Conservation (phyloP, 257 asterid species). For the Coffea eugenioides region DNA sequence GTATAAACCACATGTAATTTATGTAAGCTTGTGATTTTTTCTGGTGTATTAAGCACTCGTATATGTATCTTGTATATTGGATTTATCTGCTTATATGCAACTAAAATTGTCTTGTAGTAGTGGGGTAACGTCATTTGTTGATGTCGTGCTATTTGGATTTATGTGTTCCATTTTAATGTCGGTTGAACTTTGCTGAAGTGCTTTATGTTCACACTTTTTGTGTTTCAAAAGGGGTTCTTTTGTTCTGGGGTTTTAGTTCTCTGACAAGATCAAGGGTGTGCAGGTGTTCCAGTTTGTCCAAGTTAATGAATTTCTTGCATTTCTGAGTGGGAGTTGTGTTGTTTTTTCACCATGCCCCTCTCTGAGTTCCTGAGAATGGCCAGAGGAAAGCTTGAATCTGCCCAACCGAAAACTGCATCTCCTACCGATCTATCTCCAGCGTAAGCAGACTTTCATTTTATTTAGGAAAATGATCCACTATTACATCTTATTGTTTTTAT, state of each 20-base stretch:
- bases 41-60: background rate
- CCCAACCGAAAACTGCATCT: slow-evolving; percentile 32
- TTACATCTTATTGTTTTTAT: background rate
- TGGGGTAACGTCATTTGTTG: slow-evolving; percentile 16
- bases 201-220: slow-evolving; percentile 12
- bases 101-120: slow-evolving; percentile 23
- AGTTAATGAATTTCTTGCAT: slow-evolving; percentile 11
- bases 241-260: background rate
- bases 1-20: slow-evolving; percentile 20
- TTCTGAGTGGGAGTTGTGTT: slow-evolving; percentile 14
- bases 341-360: slow-evolving; percentile 63
- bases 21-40: background rate
- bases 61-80: background rate
- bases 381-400: slow-evolving; percentile 57
- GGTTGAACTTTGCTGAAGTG: slow-evolving; percentile 21
- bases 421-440: slow-evolving; percentile 34
- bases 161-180: slow-evolving; percentile 27
- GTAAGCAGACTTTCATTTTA: slow-evolving; percentile 32
- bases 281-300: slow-evolving; percentile 3
- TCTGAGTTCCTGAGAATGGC: slow-evolving; percentile 79
- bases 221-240: slow-evolving; percentile 19
- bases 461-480: background rate
- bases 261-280: background rate
- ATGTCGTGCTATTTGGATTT: slow-evolving; percentile 25
- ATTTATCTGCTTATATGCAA: slow-evolving; percentile 10